Evolutionary conservation across 202 grass and related monocot species (phyloP), one percentile per base, ranked within the genome.

Genomic region (Carex sylvatica): DNA sequence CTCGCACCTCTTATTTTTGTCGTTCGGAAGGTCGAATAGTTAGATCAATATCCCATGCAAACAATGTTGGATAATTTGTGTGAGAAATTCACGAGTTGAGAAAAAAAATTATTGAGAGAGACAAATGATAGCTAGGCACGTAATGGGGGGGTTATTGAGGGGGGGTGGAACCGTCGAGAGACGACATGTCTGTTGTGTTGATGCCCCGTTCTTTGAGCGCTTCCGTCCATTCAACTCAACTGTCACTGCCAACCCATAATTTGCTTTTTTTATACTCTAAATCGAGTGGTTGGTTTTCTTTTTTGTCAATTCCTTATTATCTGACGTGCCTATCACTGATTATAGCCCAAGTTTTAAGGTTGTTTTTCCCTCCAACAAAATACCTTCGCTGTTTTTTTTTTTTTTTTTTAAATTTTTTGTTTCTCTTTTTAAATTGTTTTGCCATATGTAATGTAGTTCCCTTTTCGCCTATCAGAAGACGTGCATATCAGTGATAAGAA

Each of bases 1-100:
- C 20, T 23, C 20, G 8, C 49, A 18, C n/a, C 24, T 49, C 38
- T 63, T 84, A 51, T 84, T 74, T 52, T 58, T 15, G 23, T 73
- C 4, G 85, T 81, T 65, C 11, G 74, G 36, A 40, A 40, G 36
- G 36, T 79, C 49, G 7, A 30, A 87, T 85, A 88, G 73, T 68
- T 87, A 5, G 59, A 65, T 65, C 12, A 81, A 81, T 81, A 26
- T 77, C 30, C 61, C 78, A 81, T 65, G 58, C 80, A 38, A 84
- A 26, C 59, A 85, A 78, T 87, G 31, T 82, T 65, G 73, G 87
- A 83, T 40, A 14, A 72, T 87, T 87, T 87, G 80, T 87, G 78
- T 59, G 86, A 53, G 66, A 61, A 67, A 55, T 42, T 40, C 6
- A 70, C 82, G 78, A 80, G 9, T 64, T 35, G 61, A 47, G 19